A percentile compares a stretch with the other conserved stretches of the same genome.
Evolutionary conservation across 2,329 filamentous ascomycete genomes (phyloP).

Genomic region (Dactylella cylindrospora): DNA sequence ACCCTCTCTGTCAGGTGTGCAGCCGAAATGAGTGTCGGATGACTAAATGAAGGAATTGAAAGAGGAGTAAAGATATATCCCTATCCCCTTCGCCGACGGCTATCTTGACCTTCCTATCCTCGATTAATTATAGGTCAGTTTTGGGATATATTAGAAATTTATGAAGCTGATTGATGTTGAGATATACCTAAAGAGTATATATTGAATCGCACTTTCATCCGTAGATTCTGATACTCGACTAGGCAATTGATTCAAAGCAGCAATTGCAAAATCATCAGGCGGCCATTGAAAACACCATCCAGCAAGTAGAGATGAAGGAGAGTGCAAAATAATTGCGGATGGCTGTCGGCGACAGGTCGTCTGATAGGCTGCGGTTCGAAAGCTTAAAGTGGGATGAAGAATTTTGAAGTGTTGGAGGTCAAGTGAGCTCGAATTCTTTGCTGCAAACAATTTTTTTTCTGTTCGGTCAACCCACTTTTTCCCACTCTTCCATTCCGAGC

Average conservation of each 20-base stretch:
- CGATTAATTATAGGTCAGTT: conserved; percentile 6
- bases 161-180: not conserved
- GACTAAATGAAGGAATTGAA: conserved; percentile 1
- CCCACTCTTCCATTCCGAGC: no score
- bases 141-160: no score
- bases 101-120: conserved; percentile 33
- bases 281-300: conserved; percentile 4
- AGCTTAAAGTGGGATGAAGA: conserved; percentile 5
- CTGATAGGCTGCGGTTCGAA: conserved; percentile 1
- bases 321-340: conserved; percentile 3
- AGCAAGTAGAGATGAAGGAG: conserved; percentile 13
- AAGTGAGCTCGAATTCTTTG: conserved; percentile 21
- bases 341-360: not conserved
- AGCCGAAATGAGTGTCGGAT: conserved; percentile 1
- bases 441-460: conserved; percentile 36
- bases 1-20: no score
- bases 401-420: conserved; percentile 39
- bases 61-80: conserved; percentile 1
- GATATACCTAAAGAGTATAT: conserved; percentile 25
- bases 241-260: not conserved
- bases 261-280: conserved; percentile 27
- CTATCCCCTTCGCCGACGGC: conserved; percentile 32
- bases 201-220: conserved; percentile 23
- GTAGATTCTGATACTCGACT: conserved; percentile 5
- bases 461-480: no score